These are phyloP conservation scores for Pseudogymnoascus sp. DNA, from an alignment of 2,329 filamentous ascomycete genomes.

Conservation along the genomic window DNA sequence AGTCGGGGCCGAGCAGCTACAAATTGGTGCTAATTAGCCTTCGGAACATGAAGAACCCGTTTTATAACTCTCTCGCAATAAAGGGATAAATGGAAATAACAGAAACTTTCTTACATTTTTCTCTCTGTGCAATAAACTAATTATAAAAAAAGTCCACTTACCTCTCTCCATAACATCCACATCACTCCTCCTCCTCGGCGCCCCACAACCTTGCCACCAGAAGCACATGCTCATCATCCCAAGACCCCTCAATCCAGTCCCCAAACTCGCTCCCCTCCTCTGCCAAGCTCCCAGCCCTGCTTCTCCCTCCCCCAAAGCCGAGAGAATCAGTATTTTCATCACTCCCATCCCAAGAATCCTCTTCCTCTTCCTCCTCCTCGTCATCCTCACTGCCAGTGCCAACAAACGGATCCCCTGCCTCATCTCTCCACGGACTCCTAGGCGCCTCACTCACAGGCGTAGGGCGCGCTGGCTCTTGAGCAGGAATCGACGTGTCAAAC, in stretches of 20 bases:
- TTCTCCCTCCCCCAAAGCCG: neutral
- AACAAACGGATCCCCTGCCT: neutral
- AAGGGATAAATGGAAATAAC: neutral
- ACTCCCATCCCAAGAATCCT: neutral
- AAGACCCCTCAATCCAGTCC: neutral
- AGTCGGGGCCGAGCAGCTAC: too few species aligned
- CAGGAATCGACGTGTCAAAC: neutral
- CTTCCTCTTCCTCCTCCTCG: neutral
- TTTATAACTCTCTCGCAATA: neutral
- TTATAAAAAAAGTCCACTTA: neutral
- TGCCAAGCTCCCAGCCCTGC: neutral
- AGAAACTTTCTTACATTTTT: neutral
- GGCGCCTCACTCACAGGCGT: too few species aligned
- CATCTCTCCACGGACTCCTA: neutral
- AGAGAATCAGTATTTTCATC: neutral
- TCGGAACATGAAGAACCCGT: too few species aligned
- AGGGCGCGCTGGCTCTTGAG: too few species aligned
- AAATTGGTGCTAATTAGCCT: too few species aligned
- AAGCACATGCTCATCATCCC: neutral
- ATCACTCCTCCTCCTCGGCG: too few species aligned
- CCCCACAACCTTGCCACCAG: neutral
- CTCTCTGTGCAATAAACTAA: neutral
- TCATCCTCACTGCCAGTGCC: neutral
- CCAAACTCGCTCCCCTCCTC: neutral
- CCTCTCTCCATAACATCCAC: neutral